Conservation (phyloP, 2,329 filamentous ascomycete species). For the Cladosporium oxysporum region DNA sequence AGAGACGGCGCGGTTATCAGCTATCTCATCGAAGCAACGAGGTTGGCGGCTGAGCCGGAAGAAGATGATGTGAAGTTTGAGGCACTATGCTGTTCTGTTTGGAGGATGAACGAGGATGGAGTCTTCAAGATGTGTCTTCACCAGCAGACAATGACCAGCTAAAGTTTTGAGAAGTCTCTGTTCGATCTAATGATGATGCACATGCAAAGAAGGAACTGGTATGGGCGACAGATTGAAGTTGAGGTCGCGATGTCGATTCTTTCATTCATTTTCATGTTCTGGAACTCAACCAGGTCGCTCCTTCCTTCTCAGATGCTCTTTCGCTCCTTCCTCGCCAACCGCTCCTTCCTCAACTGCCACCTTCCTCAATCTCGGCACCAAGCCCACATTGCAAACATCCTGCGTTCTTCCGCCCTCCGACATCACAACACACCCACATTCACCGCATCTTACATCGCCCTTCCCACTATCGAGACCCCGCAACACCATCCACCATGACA, state of each 20-base stretch:
- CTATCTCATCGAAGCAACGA: slow-evolving; percentile 31
- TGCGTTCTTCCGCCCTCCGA: neutral
- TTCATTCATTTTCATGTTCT: neutral
- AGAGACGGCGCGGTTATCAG: slow-evolving; percentile 31
- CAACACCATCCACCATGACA: neutral
- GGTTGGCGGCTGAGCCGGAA: slow-evolving; percentile 24
- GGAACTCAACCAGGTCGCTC: neutral
- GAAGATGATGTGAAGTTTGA: slow-evolving; percentile 32
- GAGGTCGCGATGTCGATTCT: neutral
- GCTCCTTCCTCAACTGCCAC: neutral
- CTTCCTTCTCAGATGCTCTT: neutral
- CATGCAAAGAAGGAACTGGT: neutral
- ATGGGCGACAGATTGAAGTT: neutral
- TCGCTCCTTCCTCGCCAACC: neutral
- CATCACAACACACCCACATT: neutral
- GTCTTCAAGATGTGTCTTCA: slow-evolving; percentile 34
- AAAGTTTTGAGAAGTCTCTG: neutral
- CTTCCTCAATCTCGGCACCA: neutral
- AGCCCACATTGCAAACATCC: neutral
- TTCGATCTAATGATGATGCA: neutral
- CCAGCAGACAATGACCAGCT: slow-evolving; percentile 32
- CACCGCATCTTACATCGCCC: neutral
- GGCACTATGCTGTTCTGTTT: slow-evolving; percentile 34
- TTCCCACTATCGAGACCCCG: neutral
- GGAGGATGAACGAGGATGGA: slow-evolving; percentile 29